Conservation (phyloP, 2,329 filamentous ascomycete genomes). For the Leptographium lundbergii region DNA sequence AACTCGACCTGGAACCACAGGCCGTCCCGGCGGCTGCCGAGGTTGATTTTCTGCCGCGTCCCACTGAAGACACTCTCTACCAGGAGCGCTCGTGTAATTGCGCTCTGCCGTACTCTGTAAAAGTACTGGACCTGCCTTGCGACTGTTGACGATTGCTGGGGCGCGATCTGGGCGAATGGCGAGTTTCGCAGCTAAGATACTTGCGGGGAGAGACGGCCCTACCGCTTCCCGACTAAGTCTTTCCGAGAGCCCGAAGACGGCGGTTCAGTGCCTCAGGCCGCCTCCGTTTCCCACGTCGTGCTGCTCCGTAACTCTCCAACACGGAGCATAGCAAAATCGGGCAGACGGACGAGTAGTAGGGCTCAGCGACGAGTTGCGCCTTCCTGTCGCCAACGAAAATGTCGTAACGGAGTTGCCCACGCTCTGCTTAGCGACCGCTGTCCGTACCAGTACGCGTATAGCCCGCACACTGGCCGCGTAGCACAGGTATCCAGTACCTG, state of each 20-base stretch:
- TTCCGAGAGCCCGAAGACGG: not conserved
- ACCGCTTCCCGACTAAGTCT: not conserved
- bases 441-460: not conserved
- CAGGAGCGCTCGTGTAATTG: not conserved
- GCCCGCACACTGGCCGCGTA: not conserved
- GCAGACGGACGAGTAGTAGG: not conserved
- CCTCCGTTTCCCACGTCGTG: not conserved
- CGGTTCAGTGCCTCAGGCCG: not conserved
- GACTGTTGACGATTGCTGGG: not conserved
- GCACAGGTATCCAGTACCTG: not conserved
- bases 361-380: not conserved
- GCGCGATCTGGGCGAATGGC: too few species aligned
- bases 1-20: not conserved
- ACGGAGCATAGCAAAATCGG: not conserved
- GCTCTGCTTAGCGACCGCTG: not conserved
- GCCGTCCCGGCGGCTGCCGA: slow-evolving; percentile 6
- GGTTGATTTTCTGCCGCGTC: not conserved
- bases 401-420: not conserved
- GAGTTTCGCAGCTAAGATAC: not conserved
- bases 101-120: not conserved
- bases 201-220: not conserved
- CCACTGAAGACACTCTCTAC: not conserved
- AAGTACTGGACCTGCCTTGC: too few species aligned
- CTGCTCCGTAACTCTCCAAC: not conserved
- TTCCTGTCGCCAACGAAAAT: not conserved